Conservation (phyloP, 1,284 basidiomycete species). For the Fistulinella cinereoalba region DNA sequence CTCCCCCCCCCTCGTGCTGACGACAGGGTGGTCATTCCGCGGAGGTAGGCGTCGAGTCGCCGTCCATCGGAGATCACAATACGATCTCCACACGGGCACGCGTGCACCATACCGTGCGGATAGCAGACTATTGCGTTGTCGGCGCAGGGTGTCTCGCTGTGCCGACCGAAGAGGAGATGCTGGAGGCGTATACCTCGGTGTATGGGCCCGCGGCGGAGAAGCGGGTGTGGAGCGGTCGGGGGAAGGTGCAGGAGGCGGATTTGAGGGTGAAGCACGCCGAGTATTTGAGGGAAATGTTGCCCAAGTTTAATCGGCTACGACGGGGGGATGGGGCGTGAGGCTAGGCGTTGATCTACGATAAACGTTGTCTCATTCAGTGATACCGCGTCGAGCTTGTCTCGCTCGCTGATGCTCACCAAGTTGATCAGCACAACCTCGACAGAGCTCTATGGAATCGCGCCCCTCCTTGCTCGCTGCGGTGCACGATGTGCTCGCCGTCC, state of each 20-base stretch:
- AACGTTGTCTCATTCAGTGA: no score
- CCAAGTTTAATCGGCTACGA: constrained; percentile 78
- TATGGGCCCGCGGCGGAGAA: constrained; percentile 75
- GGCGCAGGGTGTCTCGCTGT: constrained; percentile 76
- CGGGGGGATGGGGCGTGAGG: constrained; percentile 52
- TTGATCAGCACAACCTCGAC: no score
- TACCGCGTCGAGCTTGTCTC: no score
- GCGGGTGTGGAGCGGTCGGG: constrained; percentile 82
- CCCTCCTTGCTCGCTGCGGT: constrained; percentile 27
- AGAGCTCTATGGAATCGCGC: constrained; percentile 11
- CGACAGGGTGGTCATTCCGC: neutral
- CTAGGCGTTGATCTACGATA: no score
- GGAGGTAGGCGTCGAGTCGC: constrained; percentile 74
- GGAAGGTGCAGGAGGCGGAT: constrained; percentile 80
- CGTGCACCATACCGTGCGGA: constrained; percentile 74
- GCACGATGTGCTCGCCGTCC: constrained; percentile 24
- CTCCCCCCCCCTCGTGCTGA: neutral
- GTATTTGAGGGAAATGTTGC: constrained; percentile 86
- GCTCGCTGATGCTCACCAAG: no score
- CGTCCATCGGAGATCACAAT: constrained; percentile 80
- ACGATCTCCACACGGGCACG: constrained; percentile 79
- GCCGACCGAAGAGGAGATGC: constrained; percentile 68
- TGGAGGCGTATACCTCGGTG: constrained; percentile 85
- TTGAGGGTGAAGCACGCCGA: constrained; percentile 85
- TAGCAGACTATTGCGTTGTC: constrained; percentile 79